These are phyloP conservation scores for Leccinellum rugosiceps DNA, from an alignment of 768 basidiomycete genomes.

Conservation along the genomic window DNA sequence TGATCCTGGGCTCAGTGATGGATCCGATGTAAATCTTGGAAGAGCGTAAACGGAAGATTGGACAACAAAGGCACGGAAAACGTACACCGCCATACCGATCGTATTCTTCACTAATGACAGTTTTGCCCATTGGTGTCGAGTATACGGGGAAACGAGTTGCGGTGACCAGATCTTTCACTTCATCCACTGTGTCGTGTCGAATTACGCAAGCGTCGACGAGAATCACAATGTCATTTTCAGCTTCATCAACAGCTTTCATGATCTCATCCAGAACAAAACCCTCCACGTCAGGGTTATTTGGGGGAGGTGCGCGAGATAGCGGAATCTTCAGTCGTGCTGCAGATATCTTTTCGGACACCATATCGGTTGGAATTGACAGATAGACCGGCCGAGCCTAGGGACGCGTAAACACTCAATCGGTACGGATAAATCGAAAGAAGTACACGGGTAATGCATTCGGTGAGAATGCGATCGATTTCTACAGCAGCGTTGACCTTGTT, in stretches of 20 bases:
- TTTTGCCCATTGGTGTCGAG: conserved; percentile 80
- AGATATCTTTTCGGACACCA: conserved; percentile 68
- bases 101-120: conserved; percentile 65
- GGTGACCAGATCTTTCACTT: conserved; percentile 58
- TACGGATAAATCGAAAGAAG: conserved; percentile 2
- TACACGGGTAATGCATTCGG: conserved; percentile 60
- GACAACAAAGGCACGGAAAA: conserved; percentile 4
- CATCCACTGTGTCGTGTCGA: conserved; percentile 63
- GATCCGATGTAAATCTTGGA: conserved; percentile 72
- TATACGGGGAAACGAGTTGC: conserved; percentile 73
- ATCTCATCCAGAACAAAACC: conserved; percentile 75
- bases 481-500: conserved; percentile 52
- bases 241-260: conserved; percentile 55
- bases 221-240: conserved; percentile 60
- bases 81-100: conserved; percentile 78
- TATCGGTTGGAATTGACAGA: conserved; percentile 79
- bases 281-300: conserved; percentile 57
- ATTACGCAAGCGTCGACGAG: conserved; percentile 80
- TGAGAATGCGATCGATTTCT: conserved; percentile 78
- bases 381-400: conserved; percentile 81
- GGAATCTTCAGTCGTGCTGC: conserved; percentile 59
- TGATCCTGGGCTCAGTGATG: conserved; percentile 61
- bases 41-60: background rate
- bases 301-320: conserved; percentile 45
- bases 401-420: background rate